Conservation (phyloP, 2,329 filamentous ascomycete species). For the Exserohilum rostratum region DNA sequence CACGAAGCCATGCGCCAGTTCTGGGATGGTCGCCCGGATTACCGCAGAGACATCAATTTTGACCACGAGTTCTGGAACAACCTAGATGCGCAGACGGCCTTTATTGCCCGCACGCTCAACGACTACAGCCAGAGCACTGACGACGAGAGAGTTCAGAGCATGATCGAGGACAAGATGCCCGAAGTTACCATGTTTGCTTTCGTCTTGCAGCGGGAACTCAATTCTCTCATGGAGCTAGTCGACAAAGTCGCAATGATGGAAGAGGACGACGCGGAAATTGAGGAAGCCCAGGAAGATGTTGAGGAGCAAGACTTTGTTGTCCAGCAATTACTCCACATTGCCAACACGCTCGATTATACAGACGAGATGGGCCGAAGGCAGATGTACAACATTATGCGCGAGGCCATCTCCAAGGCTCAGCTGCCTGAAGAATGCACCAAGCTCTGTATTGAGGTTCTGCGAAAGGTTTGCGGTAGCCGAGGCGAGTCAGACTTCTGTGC, state of each 20-base stretch:
- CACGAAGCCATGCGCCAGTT: conserved; percentile 95
- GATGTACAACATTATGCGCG: conserved; percentile 90
- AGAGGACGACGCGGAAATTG: conserved; percentile 59
- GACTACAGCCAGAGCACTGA: conserved; percentile 82
- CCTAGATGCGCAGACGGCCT: conserved; percentile 82
- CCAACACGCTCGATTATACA: conserved; percentile 91
- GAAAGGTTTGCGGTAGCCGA: conserved; percentile 80
- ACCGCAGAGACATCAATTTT: conserved; percentile 73
- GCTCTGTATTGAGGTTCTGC: conserved; percentile 79
- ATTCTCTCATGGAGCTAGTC: conserved; percentile 69
- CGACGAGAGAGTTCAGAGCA: conserved; percentile 73
- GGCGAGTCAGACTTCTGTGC: conserved; percentile 84
- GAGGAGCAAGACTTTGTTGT: conserved; percentile 94
- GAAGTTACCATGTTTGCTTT: conserved; percentile 92
- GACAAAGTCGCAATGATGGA: conserved; percentile 60
- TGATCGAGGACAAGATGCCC: conserved; percentile 91
- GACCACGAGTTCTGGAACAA: conserved; percentile 81
- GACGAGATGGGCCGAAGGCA: conserved; percentile 94
- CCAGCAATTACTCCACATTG: conserved; percentile 92
- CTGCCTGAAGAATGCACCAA: conserved; percentile 93
- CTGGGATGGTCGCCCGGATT: conserved; percentile 90
- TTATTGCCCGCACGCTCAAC: conserved; percentile 91
- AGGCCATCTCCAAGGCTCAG: conserved; percentile 82
- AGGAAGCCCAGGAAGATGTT: conserved; percentile 78
- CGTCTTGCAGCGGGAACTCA: conserved; percentile 81